Evolutionary conservation across 2,329 filamentous ascomycete species (phyloP), one percentile per base, ranked within the genome.

Genomic region (Sclerotinia minor): DNA sequence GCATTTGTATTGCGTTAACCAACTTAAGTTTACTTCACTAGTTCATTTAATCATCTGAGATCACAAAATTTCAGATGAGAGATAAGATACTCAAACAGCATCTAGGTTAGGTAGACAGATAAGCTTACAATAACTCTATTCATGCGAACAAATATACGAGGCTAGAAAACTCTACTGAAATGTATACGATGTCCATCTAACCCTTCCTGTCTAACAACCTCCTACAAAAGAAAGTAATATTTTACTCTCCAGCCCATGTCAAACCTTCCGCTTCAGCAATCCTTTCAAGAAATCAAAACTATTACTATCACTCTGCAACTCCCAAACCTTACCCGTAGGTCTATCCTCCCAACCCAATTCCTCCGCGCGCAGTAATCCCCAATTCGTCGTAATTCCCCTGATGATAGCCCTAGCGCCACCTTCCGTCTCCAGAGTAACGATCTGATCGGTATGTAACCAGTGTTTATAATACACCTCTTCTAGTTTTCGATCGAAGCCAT

Each of bases 241-340:
- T 11, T 50, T 17, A 0, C 15, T n/a, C 6, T 13, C 29, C 26
- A 1, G 15, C 8, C 21, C 13, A 2, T 32, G 15, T 53, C 68
- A 76, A 15, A 64, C 68, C 82, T 96, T 98, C 75, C 89, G 86
- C 81, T 87, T 92, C 26, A 99, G 81, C 74, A 99, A 76, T 0
- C 95, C 95, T 76, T 87, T 92, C 81, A 97, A 96, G 78, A 97
- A 99, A 79, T 99, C 95, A 81, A 99, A 99, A 78, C 94, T 97
- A 76, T 99, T 99, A 77, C 94, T 92, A 78, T 99, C 95, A 78
- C 93, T 97, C 82, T 97, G 94, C 79, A 99, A 79, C 73, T 90
- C 87, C 85, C 91, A 94, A 61, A 90, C 82, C 79, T 85, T 91
- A 0, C 94, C 94, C 0, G 92, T 97, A 2, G 84, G 81, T 65